A percentile compares a stretch with the other conserved stretches of the same genome.
Evolutionary conservation across 129 eudicot genomes (phyloP).

Genomic region (Arctium lappa): DNA sequence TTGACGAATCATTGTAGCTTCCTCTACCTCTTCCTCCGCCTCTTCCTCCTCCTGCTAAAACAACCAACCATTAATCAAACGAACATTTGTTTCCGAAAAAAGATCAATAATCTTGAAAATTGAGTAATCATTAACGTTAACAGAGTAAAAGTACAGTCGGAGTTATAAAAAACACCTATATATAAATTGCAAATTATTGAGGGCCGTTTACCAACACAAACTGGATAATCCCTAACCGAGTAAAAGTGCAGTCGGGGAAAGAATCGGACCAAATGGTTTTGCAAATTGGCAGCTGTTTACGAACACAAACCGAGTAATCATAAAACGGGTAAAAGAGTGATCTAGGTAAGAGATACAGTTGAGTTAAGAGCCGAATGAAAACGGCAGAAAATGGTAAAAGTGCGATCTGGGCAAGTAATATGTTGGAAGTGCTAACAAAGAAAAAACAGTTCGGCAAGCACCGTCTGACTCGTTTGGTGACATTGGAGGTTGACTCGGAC

Average conservation of each 20-base stretch:
- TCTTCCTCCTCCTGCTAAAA: constrained; percentile 72
- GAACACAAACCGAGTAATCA: too few relatives aligned
- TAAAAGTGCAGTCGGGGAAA: not conserved
- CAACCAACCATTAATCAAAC: not conserved
- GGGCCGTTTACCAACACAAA: not conserved
- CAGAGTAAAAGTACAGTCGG: not conserved
- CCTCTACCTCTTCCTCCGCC: constrained; percentile 73
- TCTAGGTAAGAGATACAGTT: too few relatives aligned
- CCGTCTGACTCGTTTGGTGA: not conserved
- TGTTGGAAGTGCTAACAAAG: not conserved
- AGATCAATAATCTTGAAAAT: too few relatives aligned
- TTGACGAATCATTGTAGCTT: constrained; percentile 31
- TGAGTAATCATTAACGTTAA: not conserved
- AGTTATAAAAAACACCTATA: too few relatives aligned
- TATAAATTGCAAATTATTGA: not conserved
- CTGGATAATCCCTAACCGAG: too few relatives aligned
- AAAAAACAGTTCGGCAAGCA: not conserved
- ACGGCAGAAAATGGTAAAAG: too few relatives aligned
- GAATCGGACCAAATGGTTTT: not conserved
- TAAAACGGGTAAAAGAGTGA: not conserved
- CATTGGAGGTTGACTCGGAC: not conserved
- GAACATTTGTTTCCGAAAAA: too few relatives aligned
- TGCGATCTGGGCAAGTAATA: too few relatives aligned
- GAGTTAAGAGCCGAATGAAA: too few relatives aligned
- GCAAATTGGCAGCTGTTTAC: not conserved